Percentiles rank a stretch among this genome's conserved stretches.
phyloP scores from a whole-genome alignment of 768 basidiomycete genomes.

The Amanita subjunquillea region DNA sequence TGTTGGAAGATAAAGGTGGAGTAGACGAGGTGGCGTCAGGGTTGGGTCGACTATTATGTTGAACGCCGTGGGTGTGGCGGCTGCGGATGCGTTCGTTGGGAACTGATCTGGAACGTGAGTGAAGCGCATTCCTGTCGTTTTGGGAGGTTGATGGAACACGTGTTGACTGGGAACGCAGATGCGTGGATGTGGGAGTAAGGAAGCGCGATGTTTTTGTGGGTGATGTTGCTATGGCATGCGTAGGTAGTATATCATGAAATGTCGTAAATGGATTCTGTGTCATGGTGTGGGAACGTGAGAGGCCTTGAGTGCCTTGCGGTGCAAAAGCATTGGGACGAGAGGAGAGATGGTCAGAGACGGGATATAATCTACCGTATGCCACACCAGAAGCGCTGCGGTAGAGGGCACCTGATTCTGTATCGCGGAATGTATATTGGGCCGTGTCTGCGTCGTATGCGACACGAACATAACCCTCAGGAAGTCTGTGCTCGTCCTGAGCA shows the following conservation, averaged over 20 bases:
- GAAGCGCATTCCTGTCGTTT: background rate
- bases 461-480: constrained; percentile 38
- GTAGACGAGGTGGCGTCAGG: background rate
- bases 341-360: constrained; percentile 14
- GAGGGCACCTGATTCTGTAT: constrained; percentile 26
- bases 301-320: constrained; percentile 4
- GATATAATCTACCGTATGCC: constrained; percentile 32
- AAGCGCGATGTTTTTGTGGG: constrained; percentile 3
- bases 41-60: background rate
- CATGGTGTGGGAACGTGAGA: constrained; percentile 4
- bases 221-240: constrained; percentile 32
- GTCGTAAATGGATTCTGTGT: constrained; percentile 18
- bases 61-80: background rate
- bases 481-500: constrained; percentile 25
- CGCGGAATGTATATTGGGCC: constrained; percentile 37
- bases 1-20: background rate
- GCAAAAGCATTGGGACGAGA: constrained; percentile 16
- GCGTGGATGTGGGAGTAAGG: constrained; percentile 5
- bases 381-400: constrained; percentile 36
- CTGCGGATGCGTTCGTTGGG: background rate
- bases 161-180: constrained; percentile 6
- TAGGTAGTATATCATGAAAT: constrained; percentile 38
- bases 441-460: constrained; percentile 46
- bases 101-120: constrained; percentile 1
- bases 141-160: background rate